Conservation (phyloP, 2,329 filamentous ascomycete genomes). For the Arthrobotrys entomopaga region DNA sequence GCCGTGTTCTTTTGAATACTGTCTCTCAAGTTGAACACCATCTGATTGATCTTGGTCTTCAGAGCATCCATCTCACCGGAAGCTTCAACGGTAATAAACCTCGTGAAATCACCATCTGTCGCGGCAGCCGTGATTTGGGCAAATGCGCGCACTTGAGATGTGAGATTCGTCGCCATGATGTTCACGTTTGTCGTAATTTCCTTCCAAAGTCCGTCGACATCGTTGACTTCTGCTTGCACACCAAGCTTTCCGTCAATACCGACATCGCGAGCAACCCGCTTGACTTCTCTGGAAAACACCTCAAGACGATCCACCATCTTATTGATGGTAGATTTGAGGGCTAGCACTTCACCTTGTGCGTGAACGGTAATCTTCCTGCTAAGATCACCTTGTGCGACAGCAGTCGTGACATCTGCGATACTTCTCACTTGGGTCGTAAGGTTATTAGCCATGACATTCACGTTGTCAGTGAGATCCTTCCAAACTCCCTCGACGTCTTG, state of each 20-base stretch:
- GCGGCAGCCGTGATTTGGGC: conserved; percentile 98
- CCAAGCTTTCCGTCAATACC: conserved; percentile 99
- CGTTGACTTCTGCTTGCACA: conserved; percentile 92
- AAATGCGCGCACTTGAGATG: conserved; percentile 96
- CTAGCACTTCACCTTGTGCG: conserved; percentile 91
- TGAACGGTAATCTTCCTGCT: conserved; percentile 95
- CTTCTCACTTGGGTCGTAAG: conserved; percentile 90
- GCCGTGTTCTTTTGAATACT: conserved; percentile 97
- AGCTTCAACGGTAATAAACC: conserved; percentile 94
- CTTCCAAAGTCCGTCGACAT: conserved; percentile 94
- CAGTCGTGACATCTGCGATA: conserved; percentile 83
- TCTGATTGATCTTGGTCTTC: conserved; percentile 99
- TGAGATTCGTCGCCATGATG: conserved; percentile 77
- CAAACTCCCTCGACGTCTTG: conserved; percentile 95
- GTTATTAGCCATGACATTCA: conserved; percentile 89
- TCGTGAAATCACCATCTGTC: conserved; percentile 96
- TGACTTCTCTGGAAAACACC: conserved; percentile 95
- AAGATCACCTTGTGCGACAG: conserved; percentile 87
- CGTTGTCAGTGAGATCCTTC: conserved; percentile 94
- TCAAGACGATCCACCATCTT: conserved; percentile 97
- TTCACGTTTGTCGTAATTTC: conserved; percentile 98
- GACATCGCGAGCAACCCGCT: conserved; percentile 90
- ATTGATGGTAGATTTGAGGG: conserved; percentile 95
- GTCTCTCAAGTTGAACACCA: conserved; percentile 95
- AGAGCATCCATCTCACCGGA: conserved; percentile 99